phyloP scores from a whole-genome alignment of 192 early-diverging fungal genomes.

The Umbelopsis sp. region DNA sequence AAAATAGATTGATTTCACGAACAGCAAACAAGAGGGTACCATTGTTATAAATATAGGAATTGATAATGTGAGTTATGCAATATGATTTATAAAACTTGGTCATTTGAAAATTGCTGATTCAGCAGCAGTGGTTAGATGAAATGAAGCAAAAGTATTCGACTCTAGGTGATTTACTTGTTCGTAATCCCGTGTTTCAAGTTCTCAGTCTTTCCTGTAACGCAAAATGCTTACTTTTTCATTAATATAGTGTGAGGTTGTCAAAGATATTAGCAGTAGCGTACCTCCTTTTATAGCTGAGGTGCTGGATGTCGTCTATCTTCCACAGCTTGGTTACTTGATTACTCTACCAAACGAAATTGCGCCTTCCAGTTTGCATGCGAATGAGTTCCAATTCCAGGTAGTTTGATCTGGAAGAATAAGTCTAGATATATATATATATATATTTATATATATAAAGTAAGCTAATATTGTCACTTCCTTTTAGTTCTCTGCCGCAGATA shows the following conservation, averaged over 20 bases:
- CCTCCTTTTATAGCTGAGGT: slow-evolving; percentile 51
- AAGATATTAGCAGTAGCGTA: slow-evolving; percentile 55
- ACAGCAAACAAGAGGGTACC: slow-evolving; percentile 56
- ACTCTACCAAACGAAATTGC: slow-evolving; percentile 59
- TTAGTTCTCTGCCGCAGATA: slow-evolving; percentile 69
- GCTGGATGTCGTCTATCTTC: slow-evolving; percentile 79
- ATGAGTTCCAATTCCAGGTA: slow-evolving; percentile 63
- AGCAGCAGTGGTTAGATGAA: slow-evolving; percentile 64
- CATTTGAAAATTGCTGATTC: not conserved
- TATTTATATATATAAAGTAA: not conserved
- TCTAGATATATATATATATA: too few relatives aligned
- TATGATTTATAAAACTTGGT: not conserved
- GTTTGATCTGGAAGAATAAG: not conserved
- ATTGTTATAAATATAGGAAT: slow-evolving; percentile 60
- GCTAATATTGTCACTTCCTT: not conserved
- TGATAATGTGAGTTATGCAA: slow-evolving; percentile 31
- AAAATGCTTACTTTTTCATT: not conserved
- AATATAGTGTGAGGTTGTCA: slow-evolving; percentile 52
- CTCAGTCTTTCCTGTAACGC: not conserved
- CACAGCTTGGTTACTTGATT: slow-evolving; percentile 78
- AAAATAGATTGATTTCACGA: slow-evolving; percentile 72
- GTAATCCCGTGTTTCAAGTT: not conserved
- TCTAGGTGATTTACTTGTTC: slow-evolving; percentile 69
- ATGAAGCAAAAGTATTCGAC: slow-evolving; percentile 64
- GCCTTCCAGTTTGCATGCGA: slow-evolving; percentile 46